Conservation (phyloP, 106 monocot genomes). For the Hemerocallis citrina region DNA sequence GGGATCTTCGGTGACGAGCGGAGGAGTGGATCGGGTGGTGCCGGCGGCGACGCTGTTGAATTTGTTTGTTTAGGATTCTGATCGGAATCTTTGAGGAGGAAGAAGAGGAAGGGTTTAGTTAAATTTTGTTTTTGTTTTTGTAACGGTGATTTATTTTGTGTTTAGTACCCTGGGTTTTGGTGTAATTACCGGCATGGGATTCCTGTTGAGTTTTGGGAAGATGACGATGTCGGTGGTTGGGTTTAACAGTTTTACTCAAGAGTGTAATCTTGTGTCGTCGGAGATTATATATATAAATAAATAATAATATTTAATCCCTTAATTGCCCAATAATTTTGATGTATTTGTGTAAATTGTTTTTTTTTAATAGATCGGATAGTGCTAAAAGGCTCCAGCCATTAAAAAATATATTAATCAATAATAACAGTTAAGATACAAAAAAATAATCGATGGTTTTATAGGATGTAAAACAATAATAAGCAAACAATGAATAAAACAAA, state of each 20-base stretch:
- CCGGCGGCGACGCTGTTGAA: background rate
- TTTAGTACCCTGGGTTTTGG: background rate
- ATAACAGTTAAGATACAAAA: no score
- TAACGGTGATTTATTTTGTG: background rate
- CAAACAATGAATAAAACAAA: no score
- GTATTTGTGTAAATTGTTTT: background rate
- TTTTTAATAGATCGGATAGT: background rate
- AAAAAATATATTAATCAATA: no score
- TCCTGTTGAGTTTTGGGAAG: constrained; percentile 5
- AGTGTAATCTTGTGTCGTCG: background rate
- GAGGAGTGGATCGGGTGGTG: background rate
- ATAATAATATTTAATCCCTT: background rate
- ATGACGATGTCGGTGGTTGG: constrained; percentile 12
- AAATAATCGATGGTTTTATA: no score
- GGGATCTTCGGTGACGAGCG: constrained; percentile 12
- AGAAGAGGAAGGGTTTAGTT: background rate
- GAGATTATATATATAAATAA: constrained; percentile 1
- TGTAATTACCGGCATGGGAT: constrained; percentile 15
- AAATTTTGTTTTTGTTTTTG: background rate
- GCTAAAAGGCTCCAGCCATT: background rate
- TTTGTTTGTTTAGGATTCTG: constrained; percentile 1
- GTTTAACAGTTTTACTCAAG: background rate
- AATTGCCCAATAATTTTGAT: background rate
- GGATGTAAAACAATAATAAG: no score
- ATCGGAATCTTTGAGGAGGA: background rate